Percentiles rank a stretch among this genome's conserved stretches.
These are phyloP conservation scores for Colletotrichum theobromicola DNA, from an alignment of 2,329 filamentous ascomycete species.

Conservation along the genomic window DNA sequence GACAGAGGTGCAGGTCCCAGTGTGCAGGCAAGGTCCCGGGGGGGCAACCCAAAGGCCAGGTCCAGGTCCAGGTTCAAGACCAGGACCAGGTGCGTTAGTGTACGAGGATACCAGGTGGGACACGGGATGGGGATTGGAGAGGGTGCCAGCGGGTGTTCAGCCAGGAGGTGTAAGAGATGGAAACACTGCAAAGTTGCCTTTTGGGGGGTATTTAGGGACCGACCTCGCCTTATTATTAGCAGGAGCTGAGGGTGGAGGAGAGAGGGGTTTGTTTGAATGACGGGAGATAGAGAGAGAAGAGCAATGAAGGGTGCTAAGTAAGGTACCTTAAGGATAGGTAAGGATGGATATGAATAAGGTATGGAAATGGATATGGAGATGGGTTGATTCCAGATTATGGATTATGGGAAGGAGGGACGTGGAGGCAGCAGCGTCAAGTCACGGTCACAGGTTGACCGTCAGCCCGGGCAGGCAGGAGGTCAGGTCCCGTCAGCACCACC, in stretches of 20 bases:
- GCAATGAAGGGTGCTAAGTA: neutral
- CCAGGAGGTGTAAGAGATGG: neutral
- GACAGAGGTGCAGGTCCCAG: neutral
- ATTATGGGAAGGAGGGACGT: neutral
- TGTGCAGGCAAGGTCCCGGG: neutral
- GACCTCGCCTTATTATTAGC: neutral
- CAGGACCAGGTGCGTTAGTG: neutral
- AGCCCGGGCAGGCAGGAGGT: neutral
- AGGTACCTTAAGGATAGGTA: too few relatives aligned
- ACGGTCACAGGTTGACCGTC: neutral
- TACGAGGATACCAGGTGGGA: neutral
- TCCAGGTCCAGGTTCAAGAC: neutral
- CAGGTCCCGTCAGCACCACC: neutral
- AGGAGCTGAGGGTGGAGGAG: neutral
- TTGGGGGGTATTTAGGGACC: neutral
- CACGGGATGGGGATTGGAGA: neutral
- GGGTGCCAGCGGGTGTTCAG: neutral
- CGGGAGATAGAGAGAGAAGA: neutral
- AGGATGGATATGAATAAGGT: neutral
- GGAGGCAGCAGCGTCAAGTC: slow-evolving; percentile 4
- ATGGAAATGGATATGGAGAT: neutral
- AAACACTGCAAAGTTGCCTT: neutral
- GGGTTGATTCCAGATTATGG: neutral
- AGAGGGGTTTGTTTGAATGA: neutral
- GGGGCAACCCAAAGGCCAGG: neutral